phyloP scores from a whole-genome alignment of 768 basidiomycete species.

The Leccinum variicolor region DNA sequence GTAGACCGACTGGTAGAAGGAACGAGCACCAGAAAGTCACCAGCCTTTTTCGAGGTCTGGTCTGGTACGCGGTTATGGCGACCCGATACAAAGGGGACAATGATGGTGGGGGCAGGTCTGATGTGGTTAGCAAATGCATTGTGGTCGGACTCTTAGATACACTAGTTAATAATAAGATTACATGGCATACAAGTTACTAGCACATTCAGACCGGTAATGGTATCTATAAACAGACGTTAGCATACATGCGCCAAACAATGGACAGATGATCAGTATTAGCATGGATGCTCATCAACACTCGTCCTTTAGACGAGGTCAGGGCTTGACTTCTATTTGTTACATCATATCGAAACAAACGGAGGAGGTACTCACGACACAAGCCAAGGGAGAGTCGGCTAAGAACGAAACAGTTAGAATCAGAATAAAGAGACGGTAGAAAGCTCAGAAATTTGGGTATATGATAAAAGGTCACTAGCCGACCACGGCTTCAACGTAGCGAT shows the following conservation, averaged over 20 bases:
- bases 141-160: conserved; percentile 40
- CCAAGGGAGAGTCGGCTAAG: not conserved
- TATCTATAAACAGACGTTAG: conserved; percentile 16
- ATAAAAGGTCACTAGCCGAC: conserved; percentile 61
- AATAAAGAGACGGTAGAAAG: conserved; percentile 15
- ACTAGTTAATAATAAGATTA: not conserved
- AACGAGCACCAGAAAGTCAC: conserved; percentile 16
- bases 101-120: conserved; percentile 38
- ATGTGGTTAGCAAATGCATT: conserved; percentile 69
- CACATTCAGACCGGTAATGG: not conserved
- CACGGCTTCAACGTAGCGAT: conserved; percentile 84
- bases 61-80: conserved; percentile 29
- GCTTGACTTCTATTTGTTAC: conserved; percentile 88
- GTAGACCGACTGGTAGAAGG: conserved; percentile 47
- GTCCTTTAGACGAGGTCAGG: conserved; percentile 76
- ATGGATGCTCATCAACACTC: conserved; percentile 76
- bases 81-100: conserved; percentile 41
- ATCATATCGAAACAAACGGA: conserved; percentile 43
- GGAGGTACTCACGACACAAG: conserved; percentile 33
- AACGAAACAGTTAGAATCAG: conserved; percentile 10
- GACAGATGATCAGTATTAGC: conserved; percentile 72
- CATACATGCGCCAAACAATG: conserved; percentile 1
- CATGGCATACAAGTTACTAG: conserved; percentile 1
- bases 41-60: conserved; percentile 30
- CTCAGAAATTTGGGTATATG: conserved; percentile 95